Evolutionary conservation across 306 rosid species (phyloP).

Genomic region (Cucurbita pepo): DNA sequence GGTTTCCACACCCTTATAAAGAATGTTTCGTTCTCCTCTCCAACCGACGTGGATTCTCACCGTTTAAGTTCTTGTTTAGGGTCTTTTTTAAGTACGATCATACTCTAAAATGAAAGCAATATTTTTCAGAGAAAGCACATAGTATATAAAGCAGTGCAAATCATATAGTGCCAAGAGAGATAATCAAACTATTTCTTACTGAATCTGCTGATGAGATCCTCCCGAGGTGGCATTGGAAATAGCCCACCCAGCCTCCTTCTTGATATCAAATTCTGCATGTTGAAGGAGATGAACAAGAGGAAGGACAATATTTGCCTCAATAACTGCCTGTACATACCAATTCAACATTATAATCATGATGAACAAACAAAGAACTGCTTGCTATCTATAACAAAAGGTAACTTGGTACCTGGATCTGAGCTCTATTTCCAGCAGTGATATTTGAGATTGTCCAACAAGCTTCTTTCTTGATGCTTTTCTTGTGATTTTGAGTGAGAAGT

Average conservation of each 20-base stretch:
- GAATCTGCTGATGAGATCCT: conserved; percentile 55
- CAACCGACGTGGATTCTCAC: too few relatives aligned
- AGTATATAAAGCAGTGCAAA: neutral
- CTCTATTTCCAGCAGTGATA: conserved; percentile 53
- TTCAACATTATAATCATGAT: neutral
- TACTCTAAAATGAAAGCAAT: neutral
- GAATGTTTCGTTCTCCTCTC: too few relatives aligned
- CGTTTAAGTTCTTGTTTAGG: neutral
- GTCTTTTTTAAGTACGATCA: neutral
- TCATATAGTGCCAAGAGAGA: neutral
- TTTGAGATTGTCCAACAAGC: conserved; percentile 68
- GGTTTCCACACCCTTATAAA: too few relatives aligned
- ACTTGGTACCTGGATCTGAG: conserved; percentile 45
- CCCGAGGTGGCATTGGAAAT: conserved; percentile 60
- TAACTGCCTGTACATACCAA: conserved; percentile 34
- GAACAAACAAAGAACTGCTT: neutral
- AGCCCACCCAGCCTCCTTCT: conserved; percentile 79
- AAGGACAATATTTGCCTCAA: conserved; percentile 34
- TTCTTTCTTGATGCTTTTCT: conserved; percentile 56
- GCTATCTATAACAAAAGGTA: neutral
- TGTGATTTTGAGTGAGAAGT: conserved; percentile 42
- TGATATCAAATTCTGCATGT: conserved; percentile 47
- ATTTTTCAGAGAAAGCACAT: neutral
- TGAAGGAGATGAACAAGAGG: conserved; percentile 52
- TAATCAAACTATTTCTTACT: conserved; percentile 22